These are phyloP conservation scores for Coccinonectria pachysandricola DNA, from an alignment of 2,329 filamentous ascomycete species.

Conservation along the genomic window DNA sequence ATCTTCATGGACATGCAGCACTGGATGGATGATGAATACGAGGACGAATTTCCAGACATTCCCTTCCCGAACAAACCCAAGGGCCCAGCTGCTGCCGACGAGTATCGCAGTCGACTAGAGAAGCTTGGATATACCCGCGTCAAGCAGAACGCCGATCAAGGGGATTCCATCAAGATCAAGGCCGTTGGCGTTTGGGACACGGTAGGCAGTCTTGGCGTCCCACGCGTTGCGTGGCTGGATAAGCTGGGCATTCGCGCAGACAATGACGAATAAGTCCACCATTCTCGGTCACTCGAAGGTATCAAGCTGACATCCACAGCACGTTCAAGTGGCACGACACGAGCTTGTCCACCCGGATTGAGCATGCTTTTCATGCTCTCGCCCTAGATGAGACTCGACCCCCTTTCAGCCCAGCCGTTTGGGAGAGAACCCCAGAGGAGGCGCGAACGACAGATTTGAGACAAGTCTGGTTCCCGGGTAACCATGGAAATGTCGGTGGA, in stretches of 20 bases:
- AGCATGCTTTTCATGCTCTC: constrained; percentile 49
- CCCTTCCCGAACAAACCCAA: constrained; percentile 41
- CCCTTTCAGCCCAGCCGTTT: constrained; percentile 45
- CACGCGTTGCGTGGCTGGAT: constrained; percentile 34
- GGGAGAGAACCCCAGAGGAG: constrained; percentile 34
- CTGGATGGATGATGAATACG: constrained; percentile 35
- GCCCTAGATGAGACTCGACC: constrained; percentile 46
- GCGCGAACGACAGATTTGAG: constrained; percentile 32
- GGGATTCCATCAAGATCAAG: constrained; percentile 34
- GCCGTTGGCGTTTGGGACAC: constrained; percentile 39
- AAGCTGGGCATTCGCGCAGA: constrained; percentile 35
- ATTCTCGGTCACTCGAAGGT: neutral
- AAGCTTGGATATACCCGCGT: constrained; percentile 34
- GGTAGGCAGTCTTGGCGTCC: constrained; percentile 34
- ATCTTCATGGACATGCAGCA: constrained; percentile 48
- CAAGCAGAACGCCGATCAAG: constrained; percentile 26
- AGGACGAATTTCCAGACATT: constrained; percentile 35
- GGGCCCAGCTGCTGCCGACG: constrained; percentile 29
- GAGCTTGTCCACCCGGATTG: constrained; percentile 38
- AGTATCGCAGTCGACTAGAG: constrained; percentile 35
- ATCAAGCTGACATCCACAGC: constrained; percentile 20
- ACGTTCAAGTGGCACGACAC: constrained; percentile 46
- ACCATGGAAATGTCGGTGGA: constrained; percentile 61
- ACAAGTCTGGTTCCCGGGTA: constrained; percentile 59
- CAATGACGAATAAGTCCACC: constrained; percentile 35